Evolutionary conservation across 768 basidiomycete genomes (phyloP).

Genomic region (Rubroboletus pulcherrimus): DNA sequence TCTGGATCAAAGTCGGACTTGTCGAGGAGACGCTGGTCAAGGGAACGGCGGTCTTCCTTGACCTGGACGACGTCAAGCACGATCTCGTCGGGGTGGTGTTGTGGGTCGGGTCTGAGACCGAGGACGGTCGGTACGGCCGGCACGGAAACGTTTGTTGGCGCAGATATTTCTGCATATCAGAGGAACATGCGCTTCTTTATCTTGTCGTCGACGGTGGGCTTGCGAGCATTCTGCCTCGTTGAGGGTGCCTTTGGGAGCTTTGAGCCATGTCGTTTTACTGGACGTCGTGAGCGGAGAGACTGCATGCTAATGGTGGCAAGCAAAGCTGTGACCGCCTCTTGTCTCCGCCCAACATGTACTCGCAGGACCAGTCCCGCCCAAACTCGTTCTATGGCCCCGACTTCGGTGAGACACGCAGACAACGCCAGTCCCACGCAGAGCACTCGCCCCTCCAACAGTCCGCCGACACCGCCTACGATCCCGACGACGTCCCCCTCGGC

Average conservation of each 20-base stretch:
- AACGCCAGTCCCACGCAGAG: slow-evolving; percentile 12
- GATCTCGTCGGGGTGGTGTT: slow-evolving; percentile 46
- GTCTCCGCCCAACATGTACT: slow-evolving; percentile 28
- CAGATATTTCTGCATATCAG: slow-evolving; percentile 84
- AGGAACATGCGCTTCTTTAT: slow-evolving; percentile 96
- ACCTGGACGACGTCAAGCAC: slow-evolving; percentile 36
- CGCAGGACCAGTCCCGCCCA: slow-evolving; percentile 34
- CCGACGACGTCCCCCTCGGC: slow-evolving; percentile 39
- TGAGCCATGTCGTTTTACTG: slow-evolving; percentile 30
- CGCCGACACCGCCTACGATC: slow-evolving; percentile 33
- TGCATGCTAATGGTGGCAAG: slow-evolving; percentile 39
- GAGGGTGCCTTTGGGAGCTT: slow-evolving; percentile 29
- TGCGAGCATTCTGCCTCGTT: slow-evolving; percentile 43
- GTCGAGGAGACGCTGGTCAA: slow-evolving; percentile 62
- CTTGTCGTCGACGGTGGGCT: slow-evolving; percentile 67
- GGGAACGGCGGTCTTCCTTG: slow-evolving; percentile 55
- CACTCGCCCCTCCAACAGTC: slow-evolving; percentile 27
- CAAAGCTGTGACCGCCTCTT: slow-evolving; percentile 15
- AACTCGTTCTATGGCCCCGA: slow-evolving; percentile 34
- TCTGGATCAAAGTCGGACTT: slow-evolving; percentile 84
- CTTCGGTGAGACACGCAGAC: slow-evolving; percentile 11
- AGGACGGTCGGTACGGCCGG: slow-evolving; percentile 58
- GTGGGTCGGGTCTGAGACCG: slow-evolving; percentile 35
- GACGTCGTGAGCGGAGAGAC: slow-evolving; percentile 51
- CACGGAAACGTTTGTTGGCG: slow-evolving; percentile 53